Conservation (phyloP, 208 protist species). For the Trichomonas vaginalis region DNA sequence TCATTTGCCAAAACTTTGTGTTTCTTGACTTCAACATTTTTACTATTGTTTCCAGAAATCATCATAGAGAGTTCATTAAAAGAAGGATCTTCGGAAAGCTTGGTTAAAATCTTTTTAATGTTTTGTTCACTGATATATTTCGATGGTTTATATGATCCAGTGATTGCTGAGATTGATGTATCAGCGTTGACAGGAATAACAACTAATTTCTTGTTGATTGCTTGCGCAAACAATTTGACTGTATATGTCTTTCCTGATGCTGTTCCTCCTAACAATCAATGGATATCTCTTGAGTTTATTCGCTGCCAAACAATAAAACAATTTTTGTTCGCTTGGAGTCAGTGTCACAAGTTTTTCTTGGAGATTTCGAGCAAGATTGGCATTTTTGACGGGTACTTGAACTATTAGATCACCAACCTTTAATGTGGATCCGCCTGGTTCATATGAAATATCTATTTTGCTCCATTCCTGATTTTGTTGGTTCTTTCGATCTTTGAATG, state of each 20-base stretch:
- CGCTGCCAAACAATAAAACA: background rate
- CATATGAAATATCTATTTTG: background rate
- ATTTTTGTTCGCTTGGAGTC: background rate
- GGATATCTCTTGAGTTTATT: background rate
- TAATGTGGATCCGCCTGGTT: background rate
- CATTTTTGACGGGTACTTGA: background rate
- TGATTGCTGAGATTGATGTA: background rate
- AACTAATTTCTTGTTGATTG: background rate
- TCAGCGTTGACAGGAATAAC: background rate
- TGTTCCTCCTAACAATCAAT: background rate
- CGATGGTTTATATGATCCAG: background rate
- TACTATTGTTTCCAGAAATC: background rate
- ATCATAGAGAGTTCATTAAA: background rate
- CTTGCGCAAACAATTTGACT: background rate
- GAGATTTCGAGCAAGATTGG: background rate
- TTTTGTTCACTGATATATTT: background rate
- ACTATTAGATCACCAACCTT: background rate
- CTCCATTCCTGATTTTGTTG: background rate
- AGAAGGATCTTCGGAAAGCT: background rate
- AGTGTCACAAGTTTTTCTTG: background rate
- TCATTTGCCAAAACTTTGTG: background rate
- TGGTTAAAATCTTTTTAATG: background rate
- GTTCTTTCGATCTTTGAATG: background rate
- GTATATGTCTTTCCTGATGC: background rate
- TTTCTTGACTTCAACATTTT: background rate